phyloP scores from a whole-genome alignment of 2,329 filamentous ascomycete genomes.

The Phialophora macrospora region DNA sequence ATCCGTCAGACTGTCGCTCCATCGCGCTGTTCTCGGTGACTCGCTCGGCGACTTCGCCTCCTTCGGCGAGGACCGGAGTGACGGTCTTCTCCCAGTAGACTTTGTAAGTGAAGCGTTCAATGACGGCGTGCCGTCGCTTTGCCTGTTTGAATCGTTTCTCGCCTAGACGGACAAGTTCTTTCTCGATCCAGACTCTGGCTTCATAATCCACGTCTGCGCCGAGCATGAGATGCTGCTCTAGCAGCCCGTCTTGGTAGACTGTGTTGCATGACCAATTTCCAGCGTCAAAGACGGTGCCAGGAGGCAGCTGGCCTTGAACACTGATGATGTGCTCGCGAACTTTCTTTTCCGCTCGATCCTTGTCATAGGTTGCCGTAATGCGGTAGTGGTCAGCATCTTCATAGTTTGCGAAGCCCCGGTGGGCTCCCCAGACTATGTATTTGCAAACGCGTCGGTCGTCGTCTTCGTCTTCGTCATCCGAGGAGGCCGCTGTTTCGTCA shows the following conservation, averaged over 20 bases:
- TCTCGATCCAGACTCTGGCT: slow-evolving; percentile 32
- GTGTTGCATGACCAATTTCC: slow-evolving; percentile 16
- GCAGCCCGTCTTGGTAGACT: slow-evolving; percentile 18
- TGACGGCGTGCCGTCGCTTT: slow-evolving; percentile 19
- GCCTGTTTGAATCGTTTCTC: slow-evolving; percentile 28
- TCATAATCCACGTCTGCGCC: slow-evolving; percentile 23
- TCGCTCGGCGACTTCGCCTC: slow-evolving; percentile 1
- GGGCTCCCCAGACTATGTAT: slow-evolving; percentile 28
- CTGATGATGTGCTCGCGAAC: slow-evolving; percentile 18
- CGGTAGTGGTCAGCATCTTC: slow-evolving; percentile 26
- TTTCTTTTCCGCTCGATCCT: slow-evolving; percentile 17
- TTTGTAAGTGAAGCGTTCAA: slow-evolving; percentile 18
- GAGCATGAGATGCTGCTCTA: slow-evolving; percentile 32
- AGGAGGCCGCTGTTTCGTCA: slow-evolving; percentile 4
- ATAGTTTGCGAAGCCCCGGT: slow-evolving; percentile 26
- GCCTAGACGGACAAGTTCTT: slow-evolving; percentile 25
- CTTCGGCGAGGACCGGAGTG: slow-evolving; percentile 13
- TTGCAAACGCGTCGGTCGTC: slow-evolving; percentile 23
- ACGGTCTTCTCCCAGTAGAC: slow-evolving; percentile 35
- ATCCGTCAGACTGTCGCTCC: slow-evolving; percentile 24
- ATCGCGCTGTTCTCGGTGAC: neutral
- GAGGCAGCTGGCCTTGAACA: slow-evolving; percentile 8
- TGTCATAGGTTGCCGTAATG: slow-evolving; percentile 24
- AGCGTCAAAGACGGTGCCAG: slow-evolving; percentile 12
- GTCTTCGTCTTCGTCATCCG: slow-evolving; percentile 17